Evolutionary conservation across 1,284 basidiomycete genomes (phyloP).

Genomic region (Dichomitus squalens): DNA sequence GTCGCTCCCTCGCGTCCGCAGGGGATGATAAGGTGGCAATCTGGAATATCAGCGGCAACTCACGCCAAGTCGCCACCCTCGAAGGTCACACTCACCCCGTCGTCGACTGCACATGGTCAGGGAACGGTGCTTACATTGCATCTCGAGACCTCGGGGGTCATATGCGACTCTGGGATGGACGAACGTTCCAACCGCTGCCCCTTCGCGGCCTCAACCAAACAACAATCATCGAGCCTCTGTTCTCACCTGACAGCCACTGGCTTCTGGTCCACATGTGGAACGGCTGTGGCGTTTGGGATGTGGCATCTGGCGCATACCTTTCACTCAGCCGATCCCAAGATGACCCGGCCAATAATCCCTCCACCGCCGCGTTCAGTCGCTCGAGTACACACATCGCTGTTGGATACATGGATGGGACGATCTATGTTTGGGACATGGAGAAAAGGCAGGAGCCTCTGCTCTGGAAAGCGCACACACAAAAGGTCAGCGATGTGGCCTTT

Average conservation of each 20-base stretch:
- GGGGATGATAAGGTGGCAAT: neutral
- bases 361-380: neutral
- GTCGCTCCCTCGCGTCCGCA: neutral
- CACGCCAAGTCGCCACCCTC: no score
- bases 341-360: neutral
- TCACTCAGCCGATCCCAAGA: neutral
- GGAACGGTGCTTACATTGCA: no score
- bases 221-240: no score
- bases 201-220: no score
- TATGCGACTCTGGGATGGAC: no score
- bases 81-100: neutral
- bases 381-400: neutral
- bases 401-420: neutral
- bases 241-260: no score
- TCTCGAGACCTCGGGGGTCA: no score
- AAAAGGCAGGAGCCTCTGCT: neutral
- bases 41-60: neutral
- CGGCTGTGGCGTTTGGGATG: neutral
- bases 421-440: neutral
- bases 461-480: neutral
- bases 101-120: no score
- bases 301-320: neutral
- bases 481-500: neutral
- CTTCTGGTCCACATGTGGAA: no score
- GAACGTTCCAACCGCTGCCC: no score